Conservation (phyloP, 2,329 filamentous ascomycete species). For the Hymenoscyphus occultus region DNA sequence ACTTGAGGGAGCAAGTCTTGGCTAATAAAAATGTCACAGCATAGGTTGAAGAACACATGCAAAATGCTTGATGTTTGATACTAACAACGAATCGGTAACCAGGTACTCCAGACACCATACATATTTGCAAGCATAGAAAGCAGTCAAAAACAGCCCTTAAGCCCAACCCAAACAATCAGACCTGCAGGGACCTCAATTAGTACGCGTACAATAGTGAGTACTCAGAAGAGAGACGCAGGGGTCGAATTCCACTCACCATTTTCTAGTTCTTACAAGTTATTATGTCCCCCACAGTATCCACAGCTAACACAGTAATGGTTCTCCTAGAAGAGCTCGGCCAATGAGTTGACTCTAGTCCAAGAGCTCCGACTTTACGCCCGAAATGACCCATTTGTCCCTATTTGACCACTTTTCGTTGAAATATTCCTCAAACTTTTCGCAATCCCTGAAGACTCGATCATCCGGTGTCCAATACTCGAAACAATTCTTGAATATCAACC, state of each 20-base stretch:
- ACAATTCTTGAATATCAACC: slow-evolving; percentile 62
- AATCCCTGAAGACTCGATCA: slow-evolving; percentile 53
- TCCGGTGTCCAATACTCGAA: slow-evolving; percentile 60
- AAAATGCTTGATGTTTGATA: background rate
- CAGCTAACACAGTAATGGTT: background rate
- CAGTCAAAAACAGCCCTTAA: background rate
- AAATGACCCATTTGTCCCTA: slow-evolving; percentile 51
- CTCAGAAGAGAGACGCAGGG: background rate
- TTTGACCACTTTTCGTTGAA: slow-evolving; percentile 58
- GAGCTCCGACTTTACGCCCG: background rate
- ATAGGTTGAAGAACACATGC: background rate
- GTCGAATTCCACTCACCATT: background rate
- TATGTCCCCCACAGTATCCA: background rate
- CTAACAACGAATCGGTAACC: background rate
- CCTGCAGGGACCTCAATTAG: background rate
- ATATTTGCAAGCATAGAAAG: background rate
- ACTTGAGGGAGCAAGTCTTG: background rate
- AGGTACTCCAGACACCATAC: background rate
- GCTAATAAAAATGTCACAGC: background rate
- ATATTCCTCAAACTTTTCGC: slow-evolving; percentile 56
- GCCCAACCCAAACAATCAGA: background rate
- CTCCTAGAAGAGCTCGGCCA: background rate
- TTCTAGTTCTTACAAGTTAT: slow-evolving; percentile 3
- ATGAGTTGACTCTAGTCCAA: background rate
- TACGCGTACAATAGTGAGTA: background rate